Evolutionary conservation across 495 filamentous ascomycete genomes (phyloP).

Genomic region (Neurospora africana): DNA sequence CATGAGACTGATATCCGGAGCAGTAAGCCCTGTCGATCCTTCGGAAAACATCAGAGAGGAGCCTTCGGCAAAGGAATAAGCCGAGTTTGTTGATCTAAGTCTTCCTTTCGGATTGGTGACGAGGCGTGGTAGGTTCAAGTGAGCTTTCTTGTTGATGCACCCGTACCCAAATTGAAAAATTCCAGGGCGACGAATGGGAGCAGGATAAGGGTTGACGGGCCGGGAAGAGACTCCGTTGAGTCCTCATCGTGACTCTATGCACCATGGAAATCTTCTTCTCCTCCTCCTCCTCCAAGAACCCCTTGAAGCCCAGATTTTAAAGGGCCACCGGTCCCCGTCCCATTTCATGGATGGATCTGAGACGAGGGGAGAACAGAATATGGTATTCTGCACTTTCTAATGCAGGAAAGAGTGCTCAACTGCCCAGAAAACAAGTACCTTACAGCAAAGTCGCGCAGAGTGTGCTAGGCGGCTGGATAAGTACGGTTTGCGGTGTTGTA

Average conservation of each 20-base stretch:
- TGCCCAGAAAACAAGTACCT: background rate
- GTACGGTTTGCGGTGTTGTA: background rate
- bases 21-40: background rate
- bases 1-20: background rate
- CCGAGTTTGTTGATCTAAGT: background rate
- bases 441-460: background rate
- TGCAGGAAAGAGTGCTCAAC: background rate
- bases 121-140: background rate
- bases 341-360: background rate
- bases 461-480: background rate
- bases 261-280: background rate
- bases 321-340: background rate
- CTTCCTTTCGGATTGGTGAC: background rate
- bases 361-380: background rate
- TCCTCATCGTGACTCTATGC: background rate
- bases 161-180: constrained; percentile 1
- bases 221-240: background rate
- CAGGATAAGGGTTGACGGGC: background rate
- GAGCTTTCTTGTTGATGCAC: background rate
- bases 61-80: background rate
- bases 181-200: constrained; percentile 6
- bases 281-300: background rate
- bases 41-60: background rate
- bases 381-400: background rate
- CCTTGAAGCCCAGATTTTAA: constrained; percentile 1